Percentiles rank a stretch among this genome's conserved stretches.
phyloP scores from a whole-genome alignment of 78 protist genomes.

The Guillardia theta region DNA sequence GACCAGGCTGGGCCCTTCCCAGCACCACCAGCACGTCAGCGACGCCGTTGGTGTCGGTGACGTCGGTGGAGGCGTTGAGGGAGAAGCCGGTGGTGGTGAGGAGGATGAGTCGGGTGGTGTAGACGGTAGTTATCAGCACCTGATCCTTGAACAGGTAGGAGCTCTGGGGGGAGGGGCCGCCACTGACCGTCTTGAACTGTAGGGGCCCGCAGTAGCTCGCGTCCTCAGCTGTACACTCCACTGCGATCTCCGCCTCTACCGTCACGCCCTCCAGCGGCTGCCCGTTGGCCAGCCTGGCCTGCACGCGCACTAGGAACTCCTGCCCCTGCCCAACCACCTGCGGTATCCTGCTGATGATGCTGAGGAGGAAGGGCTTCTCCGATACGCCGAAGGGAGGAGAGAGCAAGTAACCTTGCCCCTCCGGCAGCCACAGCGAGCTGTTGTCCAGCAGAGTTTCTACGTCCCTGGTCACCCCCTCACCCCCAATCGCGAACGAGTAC shows the following conservation, averaged over 20 bases:
- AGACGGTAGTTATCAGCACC: not conserved
- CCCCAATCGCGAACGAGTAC: too few species aligned
- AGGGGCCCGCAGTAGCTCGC: too few species aligned
- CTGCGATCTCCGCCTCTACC: not conserved
- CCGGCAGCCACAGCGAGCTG: not conserved
- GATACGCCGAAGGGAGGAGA: too few species aligned
- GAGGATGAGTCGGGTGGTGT: not conserved
- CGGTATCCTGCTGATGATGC: too few species aligned
- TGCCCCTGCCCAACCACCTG: not conserved
- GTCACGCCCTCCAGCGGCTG: not conserved
- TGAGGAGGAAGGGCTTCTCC: too few species aligned
- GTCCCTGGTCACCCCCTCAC: too few species aligned
- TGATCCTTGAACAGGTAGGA: too few species aligned
- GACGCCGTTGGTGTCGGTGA: not conserved
- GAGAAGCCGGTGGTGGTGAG: not conserved
- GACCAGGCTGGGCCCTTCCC: not conserved
- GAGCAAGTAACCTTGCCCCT: too few species aligned
- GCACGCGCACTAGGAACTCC: not conserved
- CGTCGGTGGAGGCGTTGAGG: not conserved
- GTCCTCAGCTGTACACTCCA: not conserved
- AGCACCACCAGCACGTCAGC: not conserved
- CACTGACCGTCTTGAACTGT: too few species aligned
- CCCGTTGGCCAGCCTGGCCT: not conserved
- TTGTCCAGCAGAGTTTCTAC: too few species aligned
- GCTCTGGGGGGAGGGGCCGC: too few species aligned